Conservation (phyloP, 495 filamentous ascomycete genomes). For the Xylaria sp. region DNA sequence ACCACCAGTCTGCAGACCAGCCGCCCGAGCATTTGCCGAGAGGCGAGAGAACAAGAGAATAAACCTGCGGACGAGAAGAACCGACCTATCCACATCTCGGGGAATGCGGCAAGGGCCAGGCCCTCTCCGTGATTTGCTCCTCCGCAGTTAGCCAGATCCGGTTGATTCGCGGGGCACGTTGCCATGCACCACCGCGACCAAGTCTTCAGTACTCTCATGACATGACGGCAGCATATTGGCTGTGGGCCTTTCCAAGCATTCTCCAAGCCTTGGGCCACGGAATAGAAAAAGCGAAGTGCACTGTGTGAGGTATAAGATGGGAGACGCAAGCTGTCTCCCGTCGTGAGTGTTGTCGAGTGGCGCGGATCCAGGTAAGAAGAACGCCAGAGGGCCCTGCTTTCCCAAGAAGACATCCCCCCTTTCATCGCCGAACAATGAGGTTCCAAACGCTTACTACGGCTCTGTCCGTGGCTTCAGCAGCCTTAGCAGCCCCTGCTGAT, state of each 20-base stretch:
- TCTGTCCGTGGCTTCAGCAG: conserved; percentile 16
- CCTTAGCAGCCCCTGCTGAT: conserved; percentile 25
- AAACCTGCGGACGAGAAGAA: conserved; percentile 56
- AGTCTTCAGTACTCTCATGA: background rate
- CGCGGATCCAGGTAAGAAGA: conserved; percentile 7
- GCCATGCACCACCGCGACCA: conserved; percentile 12
- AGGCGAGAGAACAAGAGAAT: background rate
- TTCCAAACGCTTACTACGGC: conserved; percentile 25
- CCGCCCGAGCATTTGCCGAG: conserved; percentile 71
- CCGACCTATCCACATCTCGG: conserved; percentile 31
- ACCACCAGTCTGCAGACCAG: background rate
- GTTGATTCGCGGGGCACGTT: conserved; percentile 27
- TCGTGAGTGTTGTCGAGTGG: background rate
- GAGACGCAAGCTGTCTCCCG: background rate
- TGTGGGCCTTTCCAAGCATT: conserved; percentile 18
- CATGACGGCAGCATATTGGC: conserved; percentile 13
- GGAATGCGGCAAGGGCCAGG: conserved; percentile 31
- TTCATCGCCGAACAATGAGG: conserved; percentile 10
- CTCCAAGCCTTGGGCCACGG: background rate
- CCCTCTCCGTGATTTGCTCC: conserved; percentile 26
- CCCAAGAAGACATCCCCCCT: background rate
- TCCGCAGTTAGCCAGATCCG: conserved; percentile 40
- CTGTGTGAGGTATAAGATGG: conserved; percentile 22
- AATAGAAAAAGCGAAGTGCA: background rate
- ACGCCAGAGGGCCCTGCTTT: background rate